phyloP scores from a whole-genome alignment of 179 eudicot species.

The Spergularia azorica region DNA sequence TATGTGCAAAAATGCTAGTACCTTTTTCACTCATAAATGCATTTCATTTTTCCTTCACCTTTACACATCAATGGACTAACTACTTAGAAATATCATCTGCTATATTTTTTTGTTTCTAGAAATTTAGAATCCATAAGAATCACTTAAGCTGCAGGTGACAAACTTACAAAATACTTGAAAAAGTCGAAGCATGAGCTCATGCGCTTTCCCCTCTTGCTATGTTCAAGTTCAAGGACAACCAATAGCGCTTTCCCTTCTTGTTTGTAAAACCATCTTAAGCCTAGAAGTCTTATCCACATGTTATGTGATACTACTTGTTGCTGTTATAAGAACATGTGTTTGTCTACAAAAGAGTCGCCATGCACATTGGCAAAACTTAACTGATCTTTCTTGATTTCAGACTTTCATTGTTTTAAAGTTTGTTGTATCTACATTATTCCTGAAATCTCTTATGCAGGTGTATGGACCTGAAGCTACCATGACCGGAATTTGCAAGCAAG shows the following conservation, averaged over 20 bases:
- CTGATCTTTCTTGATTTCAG: background rate
- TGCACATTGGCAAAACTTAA: background rate
- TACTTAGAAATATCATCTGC: background rate
- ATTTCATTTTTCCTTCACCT: background rate
- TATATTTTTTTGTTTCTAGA: too few species aligned
- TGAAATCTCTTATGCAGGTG: conserved; percentile 30
- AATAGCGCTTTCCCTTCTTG: too few species aligned
- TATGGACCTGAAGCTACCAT: conserved; percentile 55
- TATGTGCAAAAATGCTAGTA: background rate
- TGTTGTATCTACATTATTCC: background rate
- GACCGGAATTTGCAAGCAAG: conserved; percentile 54
- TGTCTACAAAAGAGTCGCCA: background rate
- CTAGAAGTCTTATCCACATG: background rate
- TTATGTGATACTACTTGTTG: background rate
- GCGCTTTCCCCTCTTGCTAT: too few species aligned
- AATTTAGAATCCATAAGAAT: too few species aligned
- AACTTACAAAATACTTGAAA: too few species aligned
- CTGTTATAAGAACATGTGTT: background rate
- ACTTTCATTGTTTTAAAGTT: too few species aligned
- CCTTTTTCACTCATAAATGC: background rate
- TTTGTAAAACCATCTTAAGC: too few species aligned
- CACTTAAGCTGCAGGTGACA: too few species aligned
- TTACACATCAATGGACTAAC: background rate
- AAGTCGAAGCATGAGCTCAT: too few species aligned
- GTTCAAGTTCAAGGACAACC: too few species aligned